Evolutionary conservation across 2,329 filamentous ascomycete genomes (phyloP).

Genomic region (Atkinsonella texensis): DNA sequence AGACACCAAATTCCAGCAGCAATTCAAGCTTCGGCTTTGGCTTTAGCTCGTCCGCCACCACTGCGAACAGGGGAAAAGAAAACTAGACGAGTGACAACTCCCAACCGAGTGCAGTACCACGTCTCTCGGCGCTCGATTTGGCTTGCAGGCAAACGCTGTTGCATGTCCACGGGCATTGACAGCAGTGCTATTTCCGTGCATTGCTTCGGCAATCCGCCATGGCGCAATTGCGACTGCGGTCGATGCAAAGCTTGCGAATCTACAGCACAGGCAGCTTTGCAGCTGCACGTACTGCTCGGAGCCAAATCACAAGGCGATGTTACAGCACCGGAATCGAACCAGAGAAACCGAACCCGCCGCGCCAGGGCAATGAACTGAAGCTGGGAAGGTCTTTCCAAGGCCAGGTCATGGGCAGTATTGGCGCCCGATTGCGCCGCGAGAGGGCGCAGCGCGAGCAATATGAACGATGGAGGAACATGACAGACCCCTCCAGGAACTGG

Average conservation of each 20-base stretch:
- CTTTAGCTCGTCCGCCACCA: too few relatives aligned
- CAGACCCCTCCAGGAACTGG: constrained; percentile 33
- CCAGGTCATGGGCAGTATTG: constrained; percentile 48
- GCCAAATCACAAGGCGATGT: constrained; percentile 14
- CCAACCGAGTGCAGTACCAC: neutral
- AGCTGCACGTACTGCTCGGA: constrained; percentile 10
- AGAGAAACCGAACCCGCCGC: constrained; percentile 18
- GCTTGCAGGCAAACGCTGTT: neutral
- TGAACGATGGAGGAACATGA: constrained; percentile 27
- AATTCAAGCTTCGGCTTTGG: too few relatives aligned
- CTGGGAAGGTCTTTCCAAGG: constrained; percentile 38
- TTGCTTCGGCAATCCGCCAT: constrained; percentile 12
- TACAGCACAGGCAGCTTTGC: constrained; percentile 8
- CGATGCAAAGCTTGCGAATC: constrained; percentile 16
- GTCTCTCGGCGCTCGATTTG: neutral
- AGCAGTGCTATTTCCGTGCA: neutral
- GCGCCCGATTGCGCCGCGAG: constrained; percentile 41
- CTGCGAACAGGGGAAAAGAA: neutral
- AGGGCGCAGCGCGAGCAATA: constrained; percentile 40
- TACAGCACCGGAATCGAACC: constrained; percentile 26
- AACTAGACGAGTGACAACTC: neutral
- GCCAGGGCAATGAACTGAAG: constrained; percentile 25
- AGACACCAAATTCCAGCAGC: neutral
- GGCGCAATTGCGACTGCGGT: constrained; percentile 22
- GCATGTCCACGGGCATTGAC: neutral